Conservation (phyloP, 495 filamentous ascomycete genomes). For the Neurospora pannonica region DNA sequence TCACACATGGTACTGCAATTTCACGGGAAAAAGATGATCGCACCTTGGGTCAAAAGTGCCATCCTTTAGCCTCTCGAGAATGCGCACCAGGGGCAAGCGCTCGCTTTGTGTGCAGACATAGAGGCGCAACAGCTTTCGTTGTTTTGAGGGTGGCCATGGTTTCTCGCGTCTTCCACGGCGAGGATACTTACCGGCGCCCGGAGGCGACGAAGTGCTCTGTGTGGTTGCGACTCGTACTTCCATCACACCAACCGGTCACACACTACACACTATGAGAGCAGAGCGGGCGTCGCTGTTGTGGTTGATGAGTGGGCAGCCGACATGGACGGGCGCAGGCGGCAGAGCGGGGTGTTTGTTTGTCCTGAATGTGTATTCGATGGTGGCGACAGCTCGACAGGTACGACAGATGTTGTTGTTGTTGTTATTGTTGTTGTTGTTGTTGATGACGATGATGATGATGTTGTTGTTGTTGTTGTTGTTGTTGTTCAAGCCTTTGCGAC, state of each 20-base stretch:
- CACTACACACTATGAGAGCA: not conserved
- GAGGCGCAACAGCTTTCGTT: constrained; percentile 23
- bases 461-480: not conserved
- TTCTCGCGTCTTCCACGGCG: constrained; percentile 25
- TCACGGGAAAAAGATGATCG: not conserved
- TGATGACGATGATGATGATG: not conserved
- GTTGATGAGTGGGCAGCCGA: not conserved
- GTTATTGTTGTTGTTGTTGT: not conserved
- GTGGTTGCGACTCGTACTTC: not conserved
- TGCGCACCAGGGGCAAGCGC: constrained; percentile 22
- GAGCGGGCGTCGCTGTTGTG: not conserved
- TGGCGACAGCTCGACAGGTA: not conserved
- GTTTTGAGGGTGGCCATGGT: constrained; percentile 24
- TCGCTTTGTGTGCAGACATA: constrained; percentile 29
- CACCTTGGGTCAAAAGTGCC: constrained; percentile 24
- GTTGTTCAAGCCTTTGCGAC: not conserved
- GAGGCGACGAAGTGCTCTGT: constrained; percentile 2
- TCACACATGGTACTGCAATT: not conserved
- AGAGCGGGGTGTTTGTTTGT: not conserved
- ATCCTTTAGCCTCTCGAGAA: constrained; percentile 24
- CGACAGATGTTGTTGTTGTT: not conserved
- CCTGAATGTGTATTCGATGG: not conserved
- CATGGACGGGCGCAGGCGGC: not conserved
- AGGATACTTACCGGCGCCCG: constrained; percentile 14
- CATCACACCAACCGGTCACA: not conserved